Conservation (phyloP, 2,329 filamentous ascomycete genomes). For the Exophiala sideris region DNA sequence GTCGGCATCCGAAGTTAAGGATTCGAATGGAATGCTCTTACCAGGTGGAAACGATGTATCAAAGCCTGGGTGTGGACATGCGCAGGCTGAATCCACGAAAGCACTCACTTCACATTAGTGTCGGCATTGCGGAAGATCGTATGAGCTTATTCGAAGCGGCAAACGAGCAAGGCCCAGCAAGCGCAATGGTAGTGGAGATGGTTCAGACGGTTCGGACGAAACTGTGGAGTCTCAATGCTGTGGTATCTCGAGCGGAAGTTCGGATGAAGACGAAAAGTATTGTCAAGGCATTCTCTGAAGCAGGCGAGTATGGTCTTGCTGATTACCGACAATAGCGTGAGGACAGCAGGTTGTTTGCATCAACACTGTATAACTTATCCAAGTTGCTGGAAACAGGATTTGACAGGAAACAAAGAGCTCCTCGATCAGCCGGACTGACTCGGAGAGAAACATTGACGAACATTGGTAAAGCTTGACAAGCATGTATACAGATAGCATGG, state of each 20-base stretch:
- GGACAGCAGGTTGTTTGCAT: not conserved
- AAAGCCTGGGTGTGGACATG: no score
- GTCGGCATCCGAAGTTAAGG: no score
- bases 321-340: not conserved
- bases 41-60: no score
- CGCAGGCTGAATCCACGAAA: no score
- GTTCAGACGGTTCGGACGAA: not conserved
- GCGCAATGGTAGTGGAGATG: not conserved
- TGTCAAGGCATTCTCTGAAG: conserved; percentile 4
- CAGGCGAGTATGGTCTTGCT: not conserved
- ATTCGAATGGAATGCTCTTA: no score
- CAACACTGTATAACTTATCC: not conserved
- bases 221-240: not conserved
- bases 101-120: no score
- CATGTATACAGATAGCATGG: not conserved
- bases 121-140: no score
- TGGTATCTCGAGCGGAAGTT: not conserved
- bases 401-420: not conserved
- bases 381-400: not conserved
- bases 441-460: not conserved
- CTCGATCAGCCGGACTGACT: not conserved
- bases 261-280: conserved; percentile 4
- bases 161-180: not conserved
- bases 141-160: no score
- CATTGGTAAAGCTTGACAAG: not conserved